These are phyloP conservation scores for Malassezia cuniculi DNA, from an alignment of 1,284 basidiomycete genomes.

Conservation along the genomic window DNA sequence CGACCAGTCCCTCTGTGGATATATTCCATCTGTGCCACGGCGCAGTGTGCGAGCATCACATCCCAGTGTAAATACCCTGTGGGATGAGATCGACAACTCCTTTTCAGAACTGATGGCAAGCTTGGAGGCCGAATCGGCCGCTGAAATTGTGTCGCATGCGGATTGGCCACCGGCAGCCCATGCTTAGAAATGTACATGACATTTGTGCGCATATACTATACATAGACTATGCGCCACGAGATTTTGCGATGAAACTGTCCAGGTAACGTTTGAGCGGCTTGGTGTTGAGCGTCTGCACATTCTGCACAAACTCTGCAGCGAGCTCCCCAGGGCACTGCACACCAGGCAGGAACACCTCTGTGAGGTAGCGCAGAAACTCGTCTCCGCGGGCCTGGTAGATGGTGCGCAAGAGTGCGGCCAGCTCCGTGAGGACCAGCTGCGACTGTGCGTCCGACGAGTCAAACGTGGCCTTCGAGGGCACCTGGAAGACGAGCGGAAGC, in stretches of 20 bases:
- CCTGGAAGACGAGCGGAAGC: slow-evolving; percentile 67
- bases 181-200: too few relatives aligned
- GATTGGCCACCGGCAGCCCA: too few relatives aligned
- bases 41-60: too few relatives aligned
- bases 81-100: too few relatives aligned
- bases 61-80: too few relatives aligned
- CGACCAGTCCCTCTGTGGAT: too few relatives aligned
- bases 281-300: slow-evolving; percentile 49
- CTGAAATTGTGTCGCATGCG: too few relatives aligned
- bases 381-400: slow-evolving; percentile 64
- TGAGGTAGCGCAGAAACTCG: slow-evolving; percentile 72
- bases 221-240: slow-evolving; percentile 20
- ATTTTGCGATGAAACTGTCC: slow-evolving; percentile 24
- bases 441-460: slow-evolving; percentile 73
- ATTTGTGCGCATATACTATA: too few relatives aligned
- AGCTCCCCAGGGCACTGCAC: slow-evolving; percentile 71
- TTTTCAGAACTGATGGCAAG: too few relatives aligned
- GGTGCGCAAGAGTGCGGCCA: slow-evolving; percentile 57
- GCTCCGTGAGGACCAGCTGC: slow-evolving; percentile 23
- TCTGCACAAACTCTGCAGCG: slow-evolving; percentile 56
- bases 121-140: too few relatives aligned
- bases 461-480: slow-evolving; percentile 66
- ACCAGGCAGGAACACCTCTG: slow-evolving; percentile 68
- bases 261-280: slow-evolving; percentile 56
- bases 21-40: too few relatives aligned